These are phyloP conservation scores for Cicer bijugum DNA, from an alignment of 306 rosid genomes.

Conservation along the genomic window DNA sequence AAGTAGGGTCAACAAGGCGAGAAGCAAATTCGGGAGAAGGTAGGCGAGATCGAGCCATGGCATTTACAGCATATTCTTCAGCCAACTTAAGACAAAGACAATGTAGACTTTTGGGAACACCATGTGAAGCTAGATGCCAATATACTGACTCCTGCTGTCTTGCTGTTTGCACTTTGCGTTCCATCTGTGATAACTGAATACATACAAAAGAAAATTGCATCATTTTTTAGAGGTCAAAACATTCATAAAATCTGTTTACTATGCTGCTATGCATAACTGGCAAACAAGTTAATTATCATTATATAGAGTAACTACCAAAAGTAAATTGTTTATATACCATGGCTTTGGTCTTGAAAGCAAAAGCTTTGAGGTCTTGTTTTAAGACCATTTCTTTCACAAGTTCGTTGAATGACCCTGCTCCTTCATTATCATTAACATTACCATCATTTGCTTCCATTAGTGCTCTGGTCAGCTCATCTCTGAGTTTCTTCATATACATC, in stretches of 20 bases:
- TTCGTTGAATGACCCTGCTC: conserved; percentile 72
- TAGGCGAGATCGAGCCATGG: conserved; percentile 77
- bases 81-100: conserved; percentile 86
- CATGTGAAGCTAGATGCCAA: conserved; percentile 94
- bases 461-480: conserved; percentile 79
- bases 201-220: conserved; percentile 41
- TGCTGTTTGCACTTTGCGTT: conserved; percentile 72
- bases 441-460: conserved; percentile 67
- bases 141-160: conserved; percentile 72
- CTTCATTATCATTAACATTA: conserved; percentile 57
- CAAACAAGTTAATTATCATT: conserved; percentile 1
- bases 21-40: conserved; percentile 81
- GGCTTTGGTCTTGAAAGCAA: conserved; percentile 87
- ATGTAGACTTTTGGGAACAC: conserved; percentile 77
- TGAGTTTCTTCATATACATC: conserved; percentile 61
- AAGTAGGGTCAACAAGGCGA: conserved; percentile 72
- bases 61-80: conserved; percentile 85
- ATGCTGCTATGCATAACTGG: conserved; percentile 12
- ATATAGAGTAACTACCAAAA: conserved; percentile 22
- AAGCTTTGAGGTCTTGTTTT: conserved; percentile 70
- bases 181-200: conserved; percentile 78
- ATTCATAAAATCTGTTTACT: neutral
- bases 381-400: conserved; percentile 74
- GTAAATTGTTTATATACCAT: conserved; percentile 56
- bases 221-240: conserved; percentile 14